Base-by-base conservation (phyloP, 768 basidiomycete species). In the Hydnum rufescens region DNA sequence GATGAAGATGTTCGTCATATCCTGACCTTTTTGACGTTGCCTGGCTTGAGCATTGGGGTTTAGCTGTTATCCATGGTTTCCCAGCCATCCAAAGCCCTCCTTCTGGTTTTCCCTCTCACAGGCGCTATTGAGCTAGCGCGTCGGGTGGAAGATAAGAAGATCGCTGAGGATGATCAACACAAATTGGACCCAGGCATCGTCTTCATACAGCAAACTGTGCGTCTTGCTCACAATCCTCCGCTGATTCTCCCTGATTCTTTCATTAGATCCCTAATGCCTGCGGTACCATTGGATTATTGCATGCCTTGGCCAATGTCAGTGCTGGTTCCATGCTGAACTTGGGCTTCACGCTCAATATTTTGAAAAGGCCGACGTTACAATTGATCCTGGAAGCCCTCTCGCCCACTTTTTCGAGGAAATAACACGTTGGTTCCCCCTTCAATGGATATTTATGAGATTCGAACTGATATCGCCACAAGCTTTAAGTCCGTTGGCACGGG, bases 141-240 rank as follows among this genome's bases (percentile, higher is more conserved):
- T 42, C 68, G 68, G 39, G 66, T 68, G 43, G 83, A 88, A 56
- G 86, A 89, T 57, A 65, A 64, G 42, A 62, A 64, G 57, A 72
- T 83, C 47, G 64, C 64, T 26, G 64, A 63, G 13, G 68, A 70
- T 42, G 76, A 66, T 0, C 32, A 34, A 16, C 67, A 70, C 52
- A 67, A 64, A 5, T 60, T 84, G 3, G 77, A 85, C 58, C 72
- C 74, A 3, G 76, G 75, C 0, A 66, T 93, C 3, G 68, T 90
- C 58, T 95, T 78, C 74, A 86, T 93, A 67, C 88, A 87, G 64
- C 90, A 95, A 63, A 93, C 83, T 50, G 88, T 86, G 53, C 30
- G 72, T 61, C 29, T 43, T 2, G 13, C 44, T 39, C 26, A 13
- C 13, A 1, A 26, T 22, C 13, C 31, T 23, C 5, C 6, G 32